phyloP scores from a whole-genome alignment of 768 basidiomycete genomes.

The Arthromyces matolae region DNA sequence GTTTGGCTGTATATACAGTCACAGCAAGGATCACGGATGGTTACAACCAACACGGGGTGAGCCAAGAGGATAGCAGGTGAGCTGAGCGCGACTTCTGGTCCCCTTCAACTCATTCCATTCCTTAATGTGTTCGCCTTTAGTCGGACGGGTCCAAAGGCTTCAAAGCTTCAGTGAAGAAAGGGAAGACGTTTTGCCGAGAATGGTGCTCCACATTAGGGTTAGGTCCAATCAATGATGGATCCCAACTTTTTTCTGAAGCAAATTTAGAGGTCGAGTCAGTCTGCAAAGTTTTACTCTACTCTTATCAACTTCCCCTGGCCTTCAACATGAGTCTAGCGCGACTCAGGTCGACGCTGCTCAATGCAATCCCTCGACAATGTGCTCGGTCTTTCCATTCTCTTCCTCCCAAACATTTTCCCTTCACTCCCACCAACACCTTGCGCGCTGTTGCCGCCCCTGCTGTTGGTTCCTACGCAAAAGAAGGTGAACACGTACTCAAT shows the following conservation, averaged over 20 bases:
- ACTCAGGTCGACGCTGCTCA: conserved; percentile 37
- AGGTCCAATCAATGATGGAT: conserved; percentile 10
- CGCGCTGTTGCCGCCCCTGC: conserved; percentile 73
- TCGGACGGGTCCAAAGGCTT: conserved; percentile 5
- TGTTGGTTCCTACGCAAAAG: conserved; percentile 64
- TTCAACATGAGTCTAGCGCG: conserved; percentile 39
- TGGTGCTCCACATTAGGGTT: conserved; percentile 10
- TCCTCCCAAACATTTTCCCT: conserved; percentile 30
- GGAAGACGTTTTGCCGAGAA: conserved; percentile 7
- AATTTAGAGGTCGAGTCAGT: conserved; percentile 18
- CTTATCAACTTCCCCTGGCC: conserved; percentile 15
- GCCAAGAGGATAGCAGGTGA: not conserved
- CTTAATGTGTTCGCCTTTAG: not conserved
- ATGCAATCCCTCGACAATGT: conserved; percentile 29
- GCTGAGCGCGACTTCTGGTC: not conserved
- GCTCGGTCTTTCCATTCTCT: conserved; percentile 52
- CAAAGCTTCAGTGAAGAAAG: not conserved
- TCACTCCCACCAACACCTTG: conserved; percentile 47
- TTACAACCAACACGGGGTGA: not conserved
- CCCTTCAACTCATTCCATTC: not conserved
- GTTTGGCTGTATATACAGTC: too few relatives aligned
- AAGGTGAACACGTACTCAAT: conserved; percentile 77
- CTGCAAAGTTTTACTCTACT: conserved; percentile 11
- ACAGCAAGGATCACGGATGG: too few relatives aligned
- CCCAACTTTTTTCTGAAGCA: conserved; percentile 2